Conservation (phyloP, 768 basidiomycete genomes). For the Jaapia argillacea region DNA sequence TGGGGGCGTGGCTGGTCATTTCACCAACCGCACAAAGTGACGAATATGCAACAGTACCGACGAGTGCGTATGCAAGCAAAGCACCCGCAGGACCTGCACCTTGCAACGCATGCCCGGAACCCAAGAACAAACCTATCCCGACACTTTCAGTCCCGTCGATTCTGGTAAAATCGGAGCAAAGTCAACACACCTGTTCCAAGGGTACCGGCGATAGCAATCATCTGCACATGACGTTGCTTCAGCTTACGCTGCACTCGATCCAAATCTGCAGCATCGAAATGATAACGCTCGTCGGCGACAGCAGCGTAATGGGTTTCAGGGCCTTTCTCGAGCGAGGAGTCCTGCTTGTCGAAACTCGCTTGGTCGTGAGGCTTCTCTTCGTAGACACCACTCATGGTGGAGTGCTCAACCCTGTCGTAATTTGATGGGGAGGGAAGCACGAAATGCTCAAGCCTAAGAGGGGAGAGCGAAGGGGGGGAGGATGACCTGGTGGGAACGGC, state of each 20-base stretch:
- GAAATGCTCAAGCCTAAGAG: too few species aligned
- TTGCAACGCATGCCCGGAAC: slow-evolving; percentile 50
- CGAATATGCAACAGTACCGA: slow-evolving; percentile 60
- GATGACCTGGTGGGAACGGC: too few species aligned
- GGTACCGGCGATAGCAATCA: slow-evolving; percentile 74
- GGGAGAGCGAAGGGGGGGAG: too few species aligned
- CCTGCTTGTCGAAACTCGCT: too few species aligned
- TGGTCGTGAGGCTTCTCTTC: too few species aligned
- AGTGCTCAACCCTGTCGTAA: too few species aligned
- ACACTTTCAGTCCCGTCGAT: slow-evolving; percentile 11
- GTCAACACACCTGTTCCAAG: slow-evolving; percentile 73
- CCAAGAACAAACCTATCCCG: slow-evolving; percentile 38
- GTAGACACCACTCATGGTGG: too few species aligned
- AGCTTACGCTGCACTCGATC: slow-evolving; percentile 66
- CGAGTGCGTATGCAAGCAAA: slow-evolving; percentile 50
- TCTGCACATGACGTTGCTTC: slow-evolving; percentile 73
- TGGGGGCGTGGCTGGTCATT: slow-evolving; percentile 74
- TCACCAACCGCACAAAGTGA: slow-evolving; percentile 59
- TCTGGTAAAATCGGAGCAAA: slow-evolving; percentile 60
- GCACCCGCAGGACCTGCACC: slow-evolving; percentile 61
- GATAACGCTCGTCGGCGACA: slow-evolving; percentile 15
- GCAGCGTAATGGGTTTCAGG: too few species aligned
- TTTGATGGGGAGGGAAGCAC: too few species aligned
- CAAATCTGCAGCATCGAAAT: slow-evolving; percentile 51
- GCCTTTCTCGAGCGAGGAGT: too few species aligned